Evolutionary conservation across 176 grass and related monocot genomes (phyloP), one percentile per base, ranked within the genome.

Genomic region (Carex cristatella): DNA sequence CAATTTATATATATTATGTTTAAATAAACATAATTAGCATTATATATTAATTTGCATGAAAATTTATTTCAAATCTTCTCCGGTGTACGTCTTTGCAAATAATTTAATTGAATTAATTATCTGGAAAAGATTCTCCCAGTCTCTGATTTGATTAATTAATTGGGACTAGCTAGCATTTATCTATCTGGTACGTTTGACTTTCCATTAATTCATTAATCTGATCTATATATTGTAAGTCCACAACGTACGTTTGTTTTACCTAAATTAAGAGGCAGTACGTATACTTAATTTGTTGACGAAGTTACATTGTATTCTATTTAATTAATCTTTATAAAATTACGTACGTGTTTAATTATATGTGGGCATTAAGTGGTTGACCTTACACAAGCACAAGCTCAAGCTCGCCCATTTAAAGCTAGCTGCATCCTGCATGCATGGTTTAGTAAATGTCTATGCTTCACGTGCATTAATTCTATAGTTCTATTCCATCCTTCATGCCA

Each of bases 401-500:
- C 23, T 23, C 23, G 23, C 37, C 31, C 59, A 75, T 75, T 76
- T 32, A 55, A 76, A 54, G 72, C 48, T 76, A 23, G 23, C 23
- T 23, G 23, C 23, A 23, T 23, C 23, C 23, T 23, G 23, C 23
- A 23, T 23, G 23, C 23, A 23, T 23, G n/a, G 13, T 11, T 54
- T 53, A 55, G 48, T 76, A 76, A 76, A 76, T 44, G 27, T 19
- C 12, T 35, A 30, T 60, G 14, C 60, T 81, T 82, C 79, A 65
- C 79, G 60, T 65, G 79, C 32, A 33, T 23, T 23, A 23, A 23
- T 65, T 63, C 59, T 61, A 46, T 46, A 46, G 6, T 46, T 46
- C 42, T 49, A 65, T 82, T 82, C 37, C 16, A 81, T 64, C 40
- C 18, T 74, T 82, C 80, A 82, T 65, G 33, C 80, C 10, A 82